Base-by-base conservation (phyloP, 768 basidiomycete genomes). In the Calocera viscosa region DNA sequence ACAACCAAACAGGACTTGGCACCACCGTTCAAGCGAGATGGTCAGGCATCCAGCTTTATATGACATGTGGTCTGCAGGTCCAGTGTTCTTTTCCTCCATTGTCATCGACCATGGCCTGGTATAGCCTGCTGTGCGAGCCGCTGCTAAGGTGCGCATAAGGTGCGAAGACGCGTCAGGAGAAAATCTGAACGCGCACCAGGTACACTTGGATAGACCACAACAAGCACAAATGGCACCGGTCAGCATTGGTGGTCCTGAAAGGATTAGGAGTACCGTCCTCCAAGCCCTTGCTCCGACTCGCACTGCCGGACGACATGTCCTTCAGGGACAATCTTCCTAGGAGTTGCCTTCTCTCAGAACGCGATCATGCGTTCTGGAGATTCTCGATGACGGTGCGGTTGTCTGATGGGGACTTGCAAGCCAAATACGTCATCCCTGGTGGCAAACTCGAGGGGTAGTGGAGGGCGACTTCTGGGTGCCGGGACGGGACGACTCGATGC, bases 401-500 rank as follows among this genome's bases (percentile, higher is more conserved):
- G 35, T 10, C 2, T 14, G 65, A 65, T 33, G 53, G 33, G 35
- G 69, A 70, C 32, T 64, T 32, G 40, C 28, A 24, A 19, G 65
- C 68, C 22, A 49, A 70, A 63, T 70, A 70, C 40, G 30, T 35
- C 16, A 65, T 70, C n/a, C 35, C 30, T 17, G 64, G 49, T 16
- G 34, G 38, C n/a, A n/a, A 26, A 2, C 35, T 64, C 2, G 49
- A 68, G 39, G 67, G 16, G 65, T 53, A 5, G 65, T 64, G 1
- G 49, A 68, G 39, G 67, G 66, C 2, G 65, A 67, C 17, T 70
- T 70, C 33, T 66, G 67, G 64, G 63, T 70, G 11, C 69, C 69
- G 17, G 69, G 41, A 16, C 68, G 67, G 38, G 67, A 70, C 26
- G 43, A 70, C 38, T 68, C 38, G 34, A 70, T 70, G 69, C 69